Evolutionary conservation across 2,329 filamentous ascomycete species (phyloP).

Genomic region (Alternaria brassicicola): DNA sequence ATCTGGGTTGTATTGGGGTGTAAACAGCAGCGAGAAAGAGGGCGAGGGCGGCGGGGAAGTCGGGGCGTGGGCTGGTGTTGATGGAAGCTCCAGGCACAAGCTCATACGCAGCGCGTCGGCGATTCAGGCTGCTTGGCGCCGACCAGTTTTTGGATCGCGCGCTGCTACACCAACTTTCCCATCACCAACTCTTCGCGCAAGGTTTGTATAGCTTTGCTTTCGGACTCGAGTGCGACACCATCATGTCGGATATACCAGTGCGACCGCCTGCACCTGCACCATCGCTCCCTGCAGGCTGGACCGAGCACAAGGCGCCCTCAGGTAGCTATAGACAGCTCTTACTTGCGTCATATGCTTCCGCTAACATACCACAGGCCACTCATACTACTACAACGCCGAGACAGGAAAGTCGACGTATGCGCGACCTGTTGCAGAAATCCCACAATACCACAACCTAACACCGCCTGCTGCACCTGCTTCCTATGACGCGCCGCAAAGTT

Average conservation of each 20-base stretch:
- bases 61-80: constrained; percentile 36
- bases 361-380: constrained; percentile 64
- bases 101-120: constrained; percentile 42
- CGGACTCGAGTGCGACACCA: not conserved
- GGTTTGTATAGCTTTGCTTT: not conserved
- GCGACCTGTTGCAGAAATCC: constrained; percentile 59
- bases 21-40: constrained; percentile 19
- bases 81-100: constrained; percentile 48
- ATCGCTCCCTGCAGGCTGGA: constrained; percentile 81
- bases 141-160: constrained; percentile 35
- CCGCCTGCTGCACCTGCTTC: constrained; percentile 9
- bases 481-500: constrained; percentile 12
- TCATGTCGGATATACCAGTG: constrained; percentile 40
- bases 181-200: not conserved
- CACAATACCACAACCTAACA: constrained; percentile 2
- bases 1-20: constrained; percentile 4
- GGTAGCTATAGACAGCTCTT: constrained; percentile 50
- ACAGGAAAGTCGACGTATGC: constrained; percentile 89
- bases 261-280: constrained; percentile 49
- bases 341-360: constrained; percentile 22
- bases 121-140: constrained; percentile 34
- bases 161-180: constrained; percentile 22
- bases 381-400: constrained; percentile 83
- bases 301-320: constrained; percentile 87
- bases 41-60: constrained; percentile 28